These are phyloP conservation scores for Plectosphaerella plurivora DNA, from an alignment of 2,329 filamentous ascomycete genomes.

Conservation along the genomic window DNA sequence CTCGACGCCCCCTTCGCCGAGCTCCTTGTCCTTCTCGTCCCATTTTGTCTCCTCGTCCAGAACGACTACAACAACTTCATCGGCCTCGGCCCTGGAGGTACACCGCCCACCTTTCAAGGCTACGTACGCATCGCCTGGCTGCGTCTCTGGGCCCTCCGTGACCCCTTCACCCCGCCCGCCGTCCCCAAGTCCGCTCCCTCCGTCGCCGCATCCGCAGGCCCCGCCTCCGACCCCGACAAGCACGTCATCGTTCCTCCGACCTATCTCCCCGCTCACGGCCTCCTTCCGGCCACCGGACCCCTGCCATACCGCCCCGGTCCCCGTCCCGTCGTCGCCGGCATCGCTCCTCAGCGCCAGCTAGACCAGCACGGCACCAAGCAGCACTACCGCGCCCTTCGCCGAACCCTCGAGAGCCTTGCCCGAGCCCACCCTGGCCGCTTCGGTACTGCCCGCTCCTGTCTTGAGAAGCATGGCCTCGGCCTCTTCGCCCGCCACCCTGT, in stretches of 20 bases:
- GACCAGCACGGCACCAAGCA: conserved; percentile 56
- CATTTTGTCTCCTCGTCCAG: conserved; percentile 48
- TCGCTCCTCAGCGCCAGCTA: conserved; percentile 77
- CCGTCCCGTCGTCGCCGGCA: conserved; percentile 66
- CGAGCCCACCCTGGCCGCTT: conserved; percentile 39
- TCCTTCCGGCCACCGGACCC: conserved; percentile 40
- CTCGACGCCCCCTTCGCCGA: conserved; percentile 43
- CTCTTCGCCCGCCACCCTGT: conserved; percentile 65
- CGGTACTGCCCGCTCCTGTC: conserved; percentile 64
- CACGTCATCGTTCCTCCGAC: conserved; percentile 2
- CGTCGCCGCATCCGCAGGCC: conserved; percentile 19
- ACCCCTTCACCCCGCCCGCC: conserved; percentile 60
- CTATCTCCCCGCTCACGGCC: conserved; percentile 47
- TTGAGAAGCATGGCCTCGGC: conserved; percentile 78
- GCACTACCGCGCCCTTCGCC: conserved; percentile 52
- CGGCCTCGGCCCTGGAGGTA: conserved; percentile 74
- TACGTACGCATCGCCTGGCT: conserved; percentile 72
- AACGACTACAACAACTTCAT: conserved; percentile 75
- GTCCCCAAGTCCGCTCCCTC: neutral
- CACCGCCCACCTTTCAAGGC: conserved; percentile 66
- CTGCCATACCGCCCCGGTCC: conserved; percentile 60
- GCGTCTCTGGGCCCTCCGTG: conserved; percentile 64
- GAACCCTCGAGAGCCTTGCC: conserved; percentile 48
- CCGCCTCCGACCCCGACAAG: conserved; percentile 5
- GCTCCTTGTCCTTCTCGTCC: conserved; percentile 44